These are phyloP conservation scores for Solanum etuberosum DNA, from an alignment of 257 asterid species.

Conservation along the genomic window DNA sequence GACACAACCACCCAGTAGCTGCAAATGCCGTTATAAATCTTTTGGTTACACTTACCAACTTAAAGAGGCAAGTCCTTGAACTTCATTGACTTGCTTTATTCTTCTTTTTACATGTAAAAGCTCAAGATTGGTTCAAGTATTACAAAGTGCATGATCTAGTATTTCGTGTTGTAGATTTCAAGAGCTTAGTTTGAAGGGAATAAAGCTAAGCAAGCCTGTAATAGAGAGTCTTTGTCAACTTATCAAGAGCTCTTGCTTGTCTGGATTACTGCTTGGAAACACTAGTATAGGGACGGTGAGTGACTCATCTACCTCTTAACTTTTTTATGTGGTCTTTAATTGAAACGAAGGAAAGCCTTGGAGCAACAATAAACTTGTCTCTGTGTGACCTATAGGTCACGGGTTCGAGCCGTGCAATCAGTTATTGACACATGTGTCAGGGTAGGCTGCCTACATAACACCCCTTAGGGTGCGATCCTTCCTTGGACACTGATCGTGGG, in stretches of 20 bases:
- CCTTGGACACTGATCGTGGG: not conserved
- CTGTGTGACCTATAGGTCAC: not conserved
- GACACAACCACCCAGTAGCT: constrained; percentile 60
- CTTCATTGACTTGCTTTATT: not conserved
- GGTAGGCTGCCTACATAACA: not conserved
- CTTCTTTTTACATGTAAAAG: not conserved
- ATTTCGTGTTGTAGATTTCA: constrained; percentile 43
- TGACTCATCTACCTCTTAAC: not conserved
- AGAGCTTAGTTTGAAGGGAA: constrained; percentile 69
- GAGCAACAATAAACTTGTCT: not conserved
- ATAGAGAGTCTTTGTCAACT: constrained; percentile 69
- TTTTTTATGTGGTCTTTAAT: not conserved
- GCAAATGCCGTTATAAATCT: constrained; percentile 53
- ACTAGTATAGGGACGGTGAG: constrained; percentile 47
- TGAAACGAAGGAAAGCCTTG: not conserved
- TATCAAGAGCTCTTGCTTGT: constrained; percentile 49
- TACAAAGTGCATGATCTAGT: not conserved
- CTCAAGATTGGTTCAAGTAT: not conserved
- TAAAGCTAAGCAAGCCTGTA: constrained; percentile 73
- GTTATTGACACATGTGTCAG: not conserved
- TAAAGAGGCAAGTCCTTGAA: constrained; percentile 32
- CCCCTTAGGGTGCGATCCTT: not conserved
- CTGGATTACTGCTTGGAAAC: constrained; percentile 72
- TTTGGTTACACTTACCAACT: constrained; percentile 50
- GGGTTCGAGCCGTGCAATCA: not conserved